These are phyloP conservation scores for Tricholoma sp. DNA, from an alignment of 768 basidiomycete genomes.

Conservation along the genomic window DNA sequence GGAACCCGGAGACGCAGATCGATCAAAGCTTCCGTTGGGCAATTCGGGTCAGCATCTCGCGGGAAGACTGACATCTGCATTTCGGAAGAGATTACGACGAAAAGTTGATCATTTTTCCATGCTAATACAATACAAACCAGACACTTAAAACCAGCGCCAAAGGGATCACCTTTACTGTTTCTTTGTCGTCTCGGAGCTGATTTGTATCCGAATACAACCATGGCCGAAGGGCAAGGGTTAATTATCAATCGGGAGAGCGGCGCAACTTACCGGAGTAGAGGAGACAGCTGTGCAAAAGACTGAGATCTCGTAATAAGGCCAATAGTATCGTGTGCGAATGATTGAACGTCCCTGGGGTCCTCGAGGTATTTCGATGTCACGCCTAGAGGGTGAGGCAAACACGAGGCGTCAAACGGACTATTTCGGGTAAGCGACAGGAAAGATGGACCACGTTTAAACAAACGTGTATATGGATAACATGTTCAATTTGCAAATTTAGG, in stretches of 20 bases:
- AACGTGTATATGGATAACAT: background rate
- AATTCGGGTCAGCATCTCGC: background rate
- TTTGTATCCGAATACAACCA: background rate
- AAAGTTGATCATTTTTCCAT: background rate
- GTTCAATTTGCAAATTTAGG: background rate
- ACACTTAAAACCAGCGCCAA: background rate
- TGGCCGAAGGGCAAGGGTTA: background rate
- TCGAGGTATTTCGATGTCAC: slow-evolving; percentile 2
- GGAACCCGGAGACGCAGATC: background rate
- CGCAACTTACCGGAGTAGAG: background rate
- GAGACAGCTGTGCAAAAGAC: background rate
- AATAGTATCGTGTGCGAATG: background rate
- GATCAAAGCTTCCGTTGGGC: background rate
- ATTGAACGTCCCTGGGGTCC: background rate
- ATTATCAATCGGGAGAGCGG: background rate
- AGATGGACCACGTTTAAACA: background rate
- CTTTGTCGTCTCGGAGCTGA: background rate
- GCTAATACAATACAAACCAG: background rate
- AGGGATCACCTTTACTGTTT: too few relatives aligned
- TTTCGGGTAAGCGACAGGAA: background rate
- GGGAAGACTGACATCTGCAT: background rate
- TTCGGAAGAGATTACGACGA: background rate
- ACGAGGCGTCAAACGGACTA: slow-evolving; percentile 1
- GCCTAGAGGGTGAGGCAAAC: background rate
- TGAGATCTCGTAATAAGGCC: background rate